These are phyloP conservation scores for Nakazawaea sp. DNA, from an alignment of 805 yeast species.

Conservation along the genomic window DNA sequence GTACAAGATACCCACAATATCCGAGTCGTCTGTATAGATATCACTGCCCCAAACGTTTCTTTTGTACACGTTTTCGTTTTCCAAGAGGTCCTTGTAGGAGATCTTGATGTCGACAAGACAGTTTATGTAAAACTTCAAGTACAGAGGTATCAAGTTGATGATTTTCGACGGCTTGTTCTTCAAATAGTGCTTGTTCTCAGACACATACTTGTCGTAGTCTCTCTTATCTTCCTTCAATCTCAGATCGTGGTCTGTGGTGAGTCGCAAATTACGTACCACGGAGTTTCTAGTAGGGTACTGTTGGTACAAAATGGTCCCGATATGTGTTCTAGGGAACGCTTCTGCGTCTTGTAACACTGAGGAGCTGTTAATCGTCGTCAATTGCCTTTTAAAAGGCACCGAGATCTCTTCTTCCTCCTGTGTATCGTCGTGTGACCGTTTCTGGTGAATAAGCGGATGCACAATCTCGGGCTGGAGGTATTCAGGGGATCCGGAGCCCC, in stretches of 20 bases:
- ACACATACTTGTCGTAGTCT: slow-evolving; percentile 8
- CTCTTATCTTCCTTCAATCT: slow-evolving; percentile 13
- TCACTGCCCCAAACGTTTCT: slow-evolving; percentile 85
- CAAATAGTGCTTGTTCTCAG: slow-evolving; percentile 14
- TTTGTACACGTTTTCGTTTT: slow-evolving; percentile 36
- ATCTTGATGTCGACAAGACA: slow-evolving; percentile 48
- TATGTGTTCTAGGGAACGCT: slow-evolving; percentile 34
- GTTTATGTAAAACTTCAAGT: slow-evolving; percentile 33
- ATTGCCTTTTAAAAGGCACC: slow-evolving; percentile 8
- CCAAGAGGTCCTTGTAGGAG: slow-evolving; percentile 35
- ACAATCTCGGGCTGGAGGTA: too few species aligned
- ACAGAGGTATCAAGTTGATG: slow-evolving; percentile 22
- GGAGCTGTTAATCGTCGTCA: slow-evolving; percentile 25
- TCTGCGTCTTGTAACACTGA: slow-evolving; percentile 33
- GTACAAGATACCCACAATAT: slow-evolving; percentile 62
- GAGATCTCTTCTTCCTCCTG: slow-evolving; percentile 3
- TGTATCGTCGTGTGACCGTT: slow-evolving; percentile 1
- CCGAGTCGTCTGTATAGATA: slow-evolving; percentile 90
- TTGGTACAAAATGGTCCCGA: slow-evolving; percentile 54
- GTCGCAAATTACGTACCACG: slow-evolving; percentile 15
- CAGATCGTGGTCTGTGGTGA: slow-evolving; percentile 15
- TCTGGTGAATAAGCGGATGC: background rate
- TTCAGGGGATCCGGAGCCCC: too few species aligned
- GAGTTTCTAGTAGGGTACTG: slow-evolving; percentile 45
- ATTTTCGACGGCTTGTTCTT: slow-evolving; percentile 24